These are phyloP conservation scores for Saccharum hybrid DNA, from an alignment of 202 grass and related monocot species.

Conservation along the genomic window DNA sequence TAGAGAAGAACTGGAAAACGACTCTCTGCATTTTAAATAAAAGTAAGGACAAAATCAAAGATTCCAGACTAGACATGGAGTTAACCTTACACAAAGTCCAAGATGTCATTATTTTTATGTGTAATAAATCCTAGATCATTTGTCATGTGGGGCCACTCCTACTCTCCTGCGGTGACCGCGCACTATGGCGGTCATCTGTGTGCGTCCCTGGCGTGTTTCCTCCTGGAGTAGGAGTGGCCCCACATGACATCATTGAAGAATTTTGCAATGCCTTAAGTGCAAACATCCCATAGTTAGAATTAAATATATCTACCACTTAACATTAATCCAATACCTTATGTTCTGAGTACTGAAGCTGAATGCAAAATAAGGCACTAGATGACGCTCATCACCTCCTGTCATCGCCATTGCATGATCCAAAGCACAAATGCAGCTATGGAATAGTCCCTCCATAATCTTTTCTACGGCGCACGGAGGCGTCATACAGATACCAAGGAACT, in stretches of 20 bases:
- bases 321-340: conserved; percentile 6
- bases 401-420: background rate
- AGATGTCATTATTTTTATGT: background rate
- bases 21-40: background rate
- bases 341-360: background rate
- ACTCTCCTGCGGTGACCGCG: no score
- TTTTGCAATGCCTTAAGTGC: background rate
- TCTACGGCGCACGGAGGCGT: background rate
- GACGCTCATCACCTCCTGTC: background rate
- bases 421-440: background rate
- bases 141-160: no score
- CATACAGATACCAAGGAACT: background rate
- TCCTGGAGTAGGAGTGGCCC: no score
- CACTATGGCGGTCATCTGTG: no score
- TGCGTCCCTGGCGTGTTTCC: no score
- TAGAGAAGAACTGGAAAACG: conserved; percentile 2
- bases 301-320: background rate
- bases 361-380: background rate
- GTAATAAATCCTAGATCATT: background rate
- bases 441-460: background rate
- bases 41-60: background rate
- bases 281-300: background rate
- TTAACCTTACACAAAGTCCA: background rate
- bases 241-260: background rate
- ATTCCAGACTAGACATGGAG: conserved; percentile 4